These are phyloP conservation scores for Elsinoe batatas DNA, from an alignment of 2,329 filamentous ascomycete species.

Conservation along the genomic window DNA sequence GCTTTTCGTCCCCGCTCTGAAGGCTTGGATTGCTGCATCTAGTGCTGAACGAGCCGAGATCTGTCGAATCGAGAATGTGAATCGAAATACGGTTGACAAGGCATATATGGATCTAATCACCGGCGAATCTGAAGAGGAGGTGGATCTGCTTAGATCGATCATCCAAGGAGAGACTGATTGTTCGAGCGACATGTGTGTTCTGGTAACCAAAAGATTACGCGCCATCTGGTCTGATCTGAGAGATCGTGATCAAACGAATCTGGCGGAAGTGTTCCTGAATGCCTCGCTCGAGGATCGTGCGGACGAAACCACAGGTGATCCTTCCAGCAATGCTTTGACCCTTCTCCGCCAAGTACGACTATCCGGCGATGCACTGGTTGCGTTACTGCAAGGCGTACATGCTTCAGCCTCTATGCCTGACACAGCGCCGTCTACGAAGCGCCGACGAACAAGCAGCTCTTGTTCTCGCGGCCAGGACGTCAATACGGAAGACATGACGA, in stretches of 20 bases:
- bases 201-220: slow-evolving; percentile 59
- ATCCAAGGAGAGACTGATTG: slow-evolving; percentile 35
- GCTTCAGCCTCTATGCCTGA: slow-evolving; percentile 62
- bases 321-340: slow-evolving; percentile 52
- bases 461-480: slow-evolving; percentile 54
- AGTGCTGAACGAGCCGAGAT: slow-evolving; percentile 42
- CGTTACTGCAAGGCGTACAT: slow-evolving; percentile 65
- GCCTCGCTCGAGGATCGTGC: slow-evolving; percentile 40
- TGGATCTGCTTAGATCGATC: slow-evolving; percentile 44
- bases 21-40: slow-evolving; percentile 54
- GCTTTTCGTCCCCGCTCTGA: slow-evolving; percentile 64
- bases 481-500: slow-evolving; percentile 55
- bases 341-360: slow-evolving; percentile 64
- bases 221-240: slow-evolving; percentile 66
- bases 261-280: slow-evolving; percentile 54
- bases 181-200: slow-evolving; percentile 45
- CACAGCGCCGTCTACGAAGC: slow-evolving; percentile 64
- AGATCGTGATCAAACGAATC: slow-evolving; percentile 47
- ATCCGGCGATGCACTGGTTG: slow-evolving; percentile 59
- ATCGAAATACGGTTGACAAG: slow-evolving; percentile 40
- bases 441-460: slow-evolving; percentile 66
- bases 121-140: slow-evolving; percentile 48
- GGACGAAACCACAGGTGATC: slow-evolving; percentile 29
- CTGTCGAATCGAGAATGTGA: slow-evolving; percentile 42
- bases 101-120: slow-evolving; percentile 45